Evolutionary conservation across 2,329 filamentous ascomycete genomes (phyloP), one percentile per base, ranked within the genome.

Genomic region (Alternaria arbusti): DNA sequence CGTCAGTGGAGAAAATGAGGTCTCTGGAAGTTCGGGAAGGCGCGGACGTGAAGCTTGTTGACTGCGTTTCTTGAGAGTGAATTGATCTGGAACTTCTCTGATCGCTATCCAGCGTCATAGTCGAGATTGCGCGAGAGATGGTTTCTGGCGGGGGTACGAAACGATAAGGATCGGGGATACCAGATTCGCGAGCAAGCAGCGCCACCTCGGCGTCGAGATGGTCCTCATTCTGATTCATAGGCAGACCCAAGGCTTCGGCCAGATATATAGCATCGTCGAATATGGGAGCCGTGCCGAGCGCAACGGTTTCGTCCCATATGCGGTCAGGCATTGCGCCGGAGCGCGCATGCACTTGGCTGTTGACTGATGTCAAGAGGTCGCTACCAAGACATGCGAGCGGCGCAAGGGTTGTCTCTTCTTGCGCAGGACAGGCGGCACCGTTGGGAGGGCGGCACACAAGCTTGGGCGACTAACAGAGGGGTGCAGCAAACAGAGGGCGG

Each of bases 31-130:
- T 75, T 17, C 76, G 73, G 15, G 77, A 80, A 20, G 72, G 73
- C 26, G 74, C 70, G 13, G 75, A 78, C 1, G 77, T 79, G 44
- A 74, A 65, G 64, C 72, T 69, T 10, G 78, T 79, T 6, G 76
- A 80, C 30, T 79, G 77, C 2, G 77, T 78, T 44, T 78, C 76
- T 30, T 73, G 73, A 9, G 77, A 79, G 50, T 74, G 76, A 7
- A 79, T 66, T 12, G 77, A 79, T 17, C 75, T 65, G n/a, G 74
- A 76, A 62, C 76, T 79, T 40, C 74, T 62, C 26, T 69, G 67
- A 36, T 74, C 76, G 63, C 74, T 79, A 26, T 73, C 70, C 28
- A 74, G 59, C 7, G 74, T 78, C 44, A 74, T 62, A 50, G 73
- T 74, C 8, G 77, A 78, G 17, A 76, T 61, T n/a, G 75, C 72